A percentile compares a stretch with the other conserved stretches of the same genome.
Evolutionary conservation across 139 green algal genomes (phyloP).

Genomic region (Parachlorella kessleri): DNA sequence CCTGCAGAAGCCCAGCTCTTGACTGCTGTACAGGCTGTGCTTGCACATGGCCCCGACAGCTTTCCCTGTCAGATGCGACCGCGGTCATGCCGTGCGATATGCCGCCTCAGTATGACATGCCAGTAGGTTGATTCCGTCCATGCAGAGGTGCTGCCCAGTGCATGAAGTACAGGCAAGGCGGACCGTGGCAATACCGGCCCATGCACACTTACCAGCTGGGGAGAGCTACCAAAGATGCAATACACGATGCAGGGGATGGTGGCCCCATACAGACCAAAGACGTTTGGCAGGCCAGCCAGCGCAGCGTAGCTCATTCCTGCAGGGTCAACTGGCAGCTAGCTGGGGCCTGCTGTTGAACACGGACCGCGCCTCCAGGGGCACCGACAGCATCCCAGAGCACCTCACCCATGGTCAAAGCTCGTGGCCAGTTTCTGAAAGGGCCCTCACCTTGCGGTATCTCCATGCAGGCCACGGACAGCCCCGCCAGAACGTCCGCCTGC

Average conservation of each 20-base stretch:
- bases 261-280: conserved; percentile 85
- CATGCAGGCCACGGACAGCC: conserved; percentile 72
- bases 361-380: too few species aligned
- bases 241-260: conserved; percentile 82
- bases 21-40: too few species aligned
- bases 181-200: background rate
- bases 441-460: conserved; percentile 66
- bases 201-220: conserved; percentile 56
- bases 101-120: too few species aligned
- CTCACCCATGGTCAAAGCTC: too few species aligned
- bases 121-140: too few species aligned
- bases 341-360: background rate
- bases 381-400: too few species aligned
- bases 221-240: conserved; percentile 67
- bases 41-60: background rate
- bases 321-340: background rate
- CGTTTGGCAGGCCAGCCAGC: conserved; percentile 64
- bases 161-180: background rate
- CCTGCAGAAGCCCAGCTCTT: background rate
- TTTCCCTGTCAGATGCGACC: too few species aligned
- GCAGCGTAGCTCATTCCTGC: conserved; percentile 71
- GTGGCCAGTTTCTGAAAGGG: too few species aligned
- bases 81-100: too few species aligned
- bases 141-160: too few species aligned
- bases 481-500: conserved; percentile 59